Base-by-base conservation (phyloP, 169 alveolate species). In the Plasmodium relictum region DNA sequence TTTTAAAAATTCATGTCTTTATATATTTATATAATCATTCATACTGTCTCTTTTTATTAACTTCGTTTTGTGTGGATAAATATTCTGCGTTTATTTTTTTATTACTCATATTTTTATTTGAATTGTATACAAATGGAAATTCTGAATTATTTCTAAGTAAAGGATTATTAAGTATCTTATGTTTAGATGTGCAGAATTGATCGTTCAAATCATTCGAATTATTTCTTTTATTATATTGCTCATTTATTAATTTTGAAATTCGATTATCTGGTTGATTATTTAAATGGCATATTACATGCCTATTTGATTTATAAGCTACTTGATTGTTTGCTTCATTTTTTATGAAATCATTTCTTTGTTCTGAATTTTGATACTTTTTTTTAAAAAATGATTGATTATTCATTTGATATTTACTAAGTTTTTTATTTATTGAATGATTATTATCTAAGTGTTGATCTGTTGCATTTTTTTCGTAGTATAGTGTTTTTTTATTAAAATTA, bases 181-280 rank as follows among this genome's bases (percentile, higher is more conserved):
- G 68, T 54, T 73, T 73, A 6, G 59, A 16, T 0, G 88, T 22
- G 39, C 37, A 56, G 37, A 37, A 41, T 39, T 10, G 52, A 45
- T 26, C 68, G 37, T 26, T 73, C 45, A 44, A 31, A 56, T 73
- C 72, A 41, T 50, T 73, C 18, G 88, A 73, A 39, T 73, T 56
- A 48, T 18, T 73, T 73, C 70, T 9, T 48, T 58, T 73, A 73
- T 63, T 52, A 73, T 31, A 73, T 12, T 50, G 58, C 44, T 73
- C 88, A 26, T 73, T 56, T 73, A 73, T 18, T 63, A 56, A 58
- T 56, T 56, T 73, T 16, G 70, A 7, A 31, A 24, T n/a, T 63
- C 88, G 44, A 56, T 54, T 56, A 9, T 37, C 58, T 59, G n/a
- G 31, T 48, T 73, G 52, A 39, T 20, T 73, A 59, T 73, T 37